Evolutionary conservation across 2,329 filamentous ascomycete species (phyloP).

Genomic region (Colletotrichum abscissum): DNA sequence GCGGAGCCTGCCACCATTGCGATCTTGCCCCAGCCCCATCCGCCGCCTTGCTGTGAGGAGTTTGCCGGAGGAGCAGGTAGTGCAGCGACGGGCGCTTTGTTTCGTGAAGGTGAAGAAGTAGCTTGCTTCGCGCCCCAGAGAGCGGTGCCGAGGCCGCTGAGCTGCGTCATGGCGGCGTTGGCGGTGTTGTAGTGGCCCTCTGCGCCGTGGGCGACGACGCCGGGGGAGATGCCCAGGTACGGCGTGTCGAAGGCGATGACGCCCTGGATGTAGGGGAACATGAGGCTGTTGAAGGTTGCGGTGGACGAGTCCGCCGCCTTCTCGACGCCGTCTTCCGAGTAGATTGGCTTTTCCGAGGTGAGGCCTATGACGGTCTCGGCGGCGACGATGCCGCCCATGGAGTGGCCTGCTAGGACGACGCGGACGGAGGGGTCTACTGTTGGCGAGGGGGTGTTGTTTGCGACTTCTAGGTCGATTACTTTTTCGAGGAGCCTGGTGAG

Average conservation of each 20-base stretch:
- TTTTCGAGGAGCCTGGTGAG: slow-evolving; percentile 81
- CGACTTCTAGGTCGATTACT: slow-evolving; percentile 94
- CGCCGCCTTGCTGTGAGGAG: slow-evolving; percentile 55
- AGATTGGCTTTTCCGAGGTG: slow-evolving; percentile 65
- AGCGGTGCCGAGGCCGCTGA: slow-evolving; percentile 73
- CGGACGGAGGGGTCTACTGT: slow-evolving; percentile 88
- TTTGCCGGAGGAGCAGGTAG: slow-evolving; percentile 48
- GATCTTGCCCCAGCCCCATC: slow-evolving; percentile 86
- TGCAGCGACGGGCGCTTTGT: slow-evolving; percentile 48
- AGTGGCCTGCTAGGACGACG: slow-evolving; percentile 86
- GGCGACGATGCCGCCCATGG: slow-evolving; percentile 93
- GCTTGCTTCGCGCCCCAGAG: slow-evolving; percentile 69
- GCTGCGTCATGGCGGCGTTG: slow-evolving; percentile 75
- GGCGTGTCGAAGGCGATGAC: slow-evolving; percentile 95
- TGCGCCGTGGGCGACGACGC: slow-evolving; percentile 86
- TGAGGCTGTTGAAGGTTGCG: slow-evolving; percentile 68
- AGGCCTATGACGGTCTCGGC: slow-evolving; percentile 87
- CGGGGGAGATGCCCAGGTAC: slow-evolving; percentile 83
- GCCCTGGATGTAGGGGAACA: slow-evolving; percentile 94
- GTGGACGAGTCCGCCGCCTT: slow-evolving; percentile 44
- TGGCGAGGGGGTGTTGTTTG: slow-evolving; percentile 80
- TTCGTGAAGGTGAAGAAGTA: slow-evolving; percentile 43
- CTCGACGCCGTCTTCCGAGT: slow-evolving; percentile 55
- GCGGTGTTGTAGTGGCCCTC: slow-evolving; percentile 85
- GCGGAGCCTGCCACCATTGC: slow-evolving; percentile 89